phyloP scores from a whole-genome alignment of 768 basidiomycete genomes.

The Punctularia strigosozonata region DNA sequence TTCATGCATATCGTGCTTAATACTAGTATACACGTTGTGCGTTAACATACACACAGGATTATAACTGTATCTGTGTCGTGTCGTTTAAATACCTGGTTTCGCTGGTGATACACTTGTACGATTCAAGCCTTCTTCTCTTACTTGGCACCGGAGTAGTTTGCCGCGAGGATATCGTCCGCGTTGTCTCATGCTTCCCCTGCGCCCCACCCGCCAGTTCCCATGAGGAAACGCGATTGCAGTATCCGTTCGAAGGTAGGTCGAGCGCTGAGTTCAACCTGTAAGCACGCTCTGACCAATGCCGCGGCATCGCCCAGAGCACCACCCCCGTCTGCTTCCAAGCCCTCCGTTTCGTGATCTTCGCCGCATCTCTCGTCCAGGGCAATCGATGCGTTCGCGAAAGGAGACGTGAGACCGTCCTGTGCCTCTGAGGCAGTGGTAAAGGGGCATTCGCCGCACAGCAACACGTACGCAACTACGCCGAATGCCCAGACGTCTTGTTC shows the following conservation, averaged over 20 bases:
- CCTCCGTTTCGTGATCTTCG: constrained; percentile 61
- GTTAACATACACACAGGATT: no score
- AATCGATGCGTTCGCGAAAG: constrained; percentile 66
- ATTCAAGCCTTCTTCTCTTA: no score
- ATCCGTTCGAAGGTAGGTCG: constrained; percentile 84
- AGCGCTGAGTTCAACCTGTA: constrained; percentile 64
- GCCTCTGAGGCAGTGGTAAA: constrained; percentile 88
- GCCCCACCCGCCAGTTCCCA: constrained; percentile 69
- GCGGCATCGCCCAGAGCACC: constrained; percentile 78
- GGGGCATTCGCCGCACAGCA: constrained; percentile 86
- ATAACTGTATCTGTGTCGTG: no score
- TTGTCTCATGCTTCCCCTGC: constrained; percentile 13
- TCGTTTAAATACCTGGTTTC: no score
- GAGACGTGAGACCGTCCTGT: constrained; percentile 69
- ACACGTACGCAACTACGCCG: constrained; percentile 92
- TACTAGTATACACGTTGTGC: no score
- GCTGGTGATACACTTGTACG: no score
- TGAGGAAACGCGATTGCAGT: constrained; percentile 68
- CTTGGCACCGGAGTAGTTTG: no score
- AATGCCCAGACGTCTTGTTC: constrained; percentile 99
- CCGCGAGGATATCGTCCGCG: no score
- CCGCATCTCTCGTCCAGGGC: constrained; percentile 70
- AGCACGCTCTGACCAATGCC: constrained; percentile 71
- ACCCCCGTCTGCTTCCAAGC: constrained; percentile 74
- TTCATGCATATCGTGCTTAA: no score